Base-by-base conservation (phyloP, 306 rosid genomes). In the Ceratonia siliqua region DNA sequence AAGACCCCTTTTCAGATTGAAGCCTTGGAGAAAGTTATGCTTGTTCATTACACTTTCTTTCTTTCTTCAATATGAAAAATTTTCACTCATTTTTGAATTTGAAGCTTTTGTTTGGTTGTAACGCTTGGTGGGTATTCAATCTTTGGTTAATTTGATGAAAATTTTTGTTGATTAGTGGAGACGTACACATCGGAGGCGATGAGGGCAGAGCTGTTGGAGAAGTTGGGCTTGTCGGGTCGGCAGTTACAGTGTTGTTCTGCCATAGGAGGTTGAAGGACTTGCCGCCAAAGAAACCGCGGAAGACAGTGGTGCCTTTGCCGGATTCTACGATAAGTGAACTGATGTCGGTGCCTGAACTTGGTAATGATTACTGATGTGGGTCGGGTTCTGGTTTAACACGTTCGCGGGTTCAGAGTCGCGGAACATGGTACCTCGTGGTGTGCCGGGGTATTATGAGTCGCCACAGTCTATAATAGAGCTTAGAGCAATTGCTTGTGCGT, bases 241-340 rank as follows among this genome's bases (percentile, higher is more conserved):
- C 99, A 95, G 84, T 85, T 95, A 82, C 99, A 95, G 99, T 95
- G 99, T 95, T 98, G 99, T 95, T 95, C 80, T 95, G 99, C 76
- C 99, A 95, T 79, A 81, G 99, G 73, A 86, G 99, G 91, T 70
- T 95, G 85, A 95, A 90, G 85, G 99, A 90, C 0, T 82, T 79
- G 62, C 87, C 91, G 2, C 41, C 78, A 0, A 91, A 89, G 74
- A 91, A 86, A 78, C 77, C 55, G 27, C 46, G 73, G 28, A 90
- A 90, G 77, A 48, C 68, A 43, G 81, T 28, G 12, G 68, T 79
- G n/a, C 75, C 83, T 21, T 43, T 85, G 63, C 88, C 86, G 5
- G 93, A 87, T 76, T 91, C 99, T 48, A 93, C 96, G 20, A 36
- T 77, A 4, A 91, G 87, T 38, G 95, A 92, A 24, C 85, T 83